Evolutionary conservation across 2,329 filamentous ascomycete species (phyloP).

Genomic region (Blastomyces emzantsi): DNA sequence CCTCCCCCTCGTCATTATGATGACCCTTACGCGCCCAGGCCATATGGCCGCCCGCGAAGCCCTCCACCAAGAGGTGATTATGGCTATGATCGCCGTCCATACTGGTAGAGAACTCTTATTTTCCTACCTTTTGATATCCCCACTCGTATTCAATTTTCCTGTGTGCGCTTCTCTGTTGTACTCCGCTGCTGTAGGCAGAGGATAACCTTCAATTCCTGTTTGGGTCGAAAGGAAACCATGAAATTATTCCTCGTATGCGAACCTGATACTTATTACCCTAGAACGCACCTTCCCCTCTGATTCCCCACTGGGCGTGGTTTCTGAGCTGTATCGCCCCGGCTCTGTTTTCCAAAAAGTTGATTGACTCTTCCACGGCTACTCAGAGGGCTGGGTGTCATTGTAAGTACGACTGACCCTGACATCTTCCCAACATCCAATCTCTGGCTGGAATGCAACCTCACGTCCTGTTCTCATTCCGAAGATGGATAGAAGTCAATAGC

Average conservation of each 20-base stretch:
- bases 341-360: neutral
- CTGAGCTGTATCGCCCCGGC: neutral
- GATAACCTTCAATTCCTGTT: slow-evolving; percentile 4
- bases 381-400: neutral
- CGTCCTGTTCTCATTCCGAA: neutral
- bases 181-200: neutral
- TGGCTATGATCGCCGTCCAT: slow-evolving; percentile 37
- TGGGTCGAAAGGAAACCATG: slow-evolving; percentile 5
- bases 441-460: neutral
- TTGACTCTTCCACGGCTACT: neutral
- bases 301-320: neutral
- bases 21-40: slow-evolving; percentile 49
- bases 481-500: neutral
- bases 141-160: slow-evolving; percentile 8
- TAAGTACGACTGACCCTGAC: neutral
- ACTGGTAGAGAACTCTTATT: slow-evolving; percentile 32
- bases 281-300: slow-evolving; percentile 7
- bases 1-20: slow-evolving; percentile 49
- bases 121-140: slow-evolving; percentile 12
- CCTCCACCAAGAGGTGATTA: slow-evolving; percentile 32
- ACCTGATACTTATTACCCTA: slow-evolving; percentile 15
- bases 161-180: slow-evolving; percentile 5
- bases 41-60: slow-evolving; percentile 43
- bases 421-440: neutral
- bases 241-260: slow-evolving; percentile 9